A percentile compares a stretch with the other conserved stretches of the same genome.
Evolutionary conservation across 2,329 filamentous ascomycete species (phyloP).

Genomic region (Endoconidiophora laricicola): DNA sequence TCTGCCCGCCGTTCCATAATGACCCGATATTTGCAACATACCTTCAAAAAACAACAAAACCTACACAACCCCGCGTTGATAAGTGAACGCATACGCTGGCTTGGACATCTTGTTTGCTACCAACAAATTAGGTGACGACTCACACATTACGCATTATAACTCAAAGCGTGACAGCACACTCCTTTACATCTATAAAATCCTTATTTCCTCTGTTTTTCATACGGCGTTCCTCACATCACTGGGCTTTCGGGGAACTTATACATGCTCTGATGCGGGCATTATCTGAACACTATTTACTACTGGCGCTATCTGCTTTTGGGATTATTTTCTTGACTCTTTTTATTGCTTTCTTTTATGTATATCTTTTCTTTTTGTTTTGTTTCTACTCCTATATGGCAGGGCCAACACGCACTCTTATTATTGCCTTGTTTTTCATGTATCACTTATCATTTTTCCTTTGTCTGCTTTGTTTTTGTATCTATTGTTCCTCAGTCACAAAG

Average conservation of each 20-base stretch:
- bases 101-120: no score
- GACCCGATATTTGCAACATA: not conserved
- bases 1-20: not conserved
- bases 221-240: no score
- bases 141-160: not conserved
- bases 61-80: no score
- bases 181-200: no score
- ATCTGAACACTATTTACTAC: not conserved
- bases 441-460: not conserved
- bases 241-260: not conserved
- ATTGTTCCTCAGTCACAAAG: not conserved
- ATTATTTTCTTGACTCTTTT: not conserved
- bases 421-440: not conserved
- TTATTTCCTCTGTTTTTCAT: not conserved
- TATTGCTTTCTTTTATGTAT: no score
- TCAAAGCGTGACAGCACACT: no score
- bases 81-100: no score
- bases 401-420: not conserved
- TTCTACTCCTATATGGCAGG: no score
- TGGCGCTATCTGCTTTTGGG: not conserved
- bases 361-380: no score
- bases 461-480: not conserved
- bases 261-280: not conserved
- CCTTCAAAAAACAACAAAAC: not conserved
- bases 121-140: no score